Evolutionary conservation across 2,329 filamentous ascomycete species (phyloP), one percentile per base, ranked within the genome.

Genomic region (Neofusicoccum sp.): DNA sequence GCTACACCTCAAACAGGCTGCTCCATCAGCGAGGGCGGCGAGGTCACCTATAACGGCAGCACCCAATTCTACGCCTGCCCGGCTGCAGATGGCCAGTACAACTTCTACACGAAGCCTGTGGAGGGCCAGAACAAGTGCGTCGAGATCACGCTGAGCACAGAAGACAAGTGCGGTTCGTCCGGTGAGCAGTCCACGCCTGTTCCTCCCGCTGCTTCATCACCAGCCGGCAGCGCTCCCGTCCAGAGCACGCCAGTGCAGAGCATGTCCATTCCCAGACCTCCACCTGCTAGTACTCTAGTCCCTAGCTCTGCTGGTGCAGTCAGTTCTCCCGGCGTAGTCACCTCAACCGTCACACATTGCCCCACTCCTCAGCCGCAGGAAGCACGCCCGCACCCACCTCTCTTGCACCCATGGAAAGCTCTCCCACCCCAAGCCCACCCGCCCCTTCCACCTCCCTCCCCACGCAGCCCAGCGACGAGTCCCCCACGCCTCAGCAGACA

Each of bases 61-160:
- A 71, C 76, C 3, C 73, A 74, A 30, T 89, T 89, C 71, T 85
- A 82, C 67, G 81, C 85, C 44, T 89, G 87, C 69, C 79, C 82
- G 30, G 86, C 85, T 20, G 81, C 80, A 2, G 79, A 82, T 60
- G 78, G 78, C 43, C 80, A 83, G 61, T 84, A 78, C 73, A 85
- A 86, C 65, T 70, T 86, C 63, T 86, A 86, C 71, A 73, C 72
- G 8, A 63, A 70, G 38, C 74, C 78, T 4, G 70, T 77, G 67
- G 31, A 66, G 63, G 66, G 74, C 64, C 69, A 82, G 70, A 38
- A 72, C 63, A 79, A 82, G 63, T 86, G 84, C 64, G 77, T 79
- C 9, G 66, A 78, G 59, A 76, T 86, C 60, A 78, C 73, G 3
- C 70, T 86, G 41, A 71, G 69, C 59, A 61, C 59, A n/a, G 34